Evolutionary conservation across 768 basidiomycete genomes (phyloP).

Genomic region (Boletus rubescentipes): DNA sequence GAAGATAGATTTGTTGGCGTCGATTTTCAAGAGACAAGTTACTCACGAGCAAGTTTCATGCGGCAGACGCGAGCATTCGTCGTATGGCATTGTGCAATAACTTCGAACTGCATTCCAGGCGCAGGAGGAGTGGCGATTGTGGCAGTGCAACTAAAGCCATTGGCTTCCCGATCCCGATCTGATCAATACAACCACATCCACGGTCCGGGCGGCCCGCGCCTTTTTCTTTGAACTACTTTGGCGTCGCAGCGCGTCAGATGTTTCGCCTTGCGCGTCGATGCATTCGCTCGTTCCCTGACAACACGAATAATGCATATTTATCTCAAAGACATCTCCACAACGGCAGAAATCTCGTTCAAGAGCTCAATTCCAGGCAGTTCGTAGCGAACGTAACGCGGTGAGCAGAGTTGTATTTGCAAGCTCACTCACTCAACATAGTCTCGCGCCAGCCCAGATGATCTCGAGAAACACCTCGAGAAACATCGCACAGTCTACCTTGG

Average conservation of each 20-base stretch:
- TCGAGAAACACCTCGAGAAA: slow-evolving; percentile 33
- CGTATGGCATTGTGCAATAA: slow-evolving; percentile 77
- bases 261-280: slow-evolving; percentile 21
- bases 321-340: slow-evolving; percentile 17
- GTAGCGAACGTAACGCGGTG: slow-evolving; percentile 39
- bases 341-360: slow-evolving; percentile 30
- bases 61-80: slow-evolving; percentile 82
- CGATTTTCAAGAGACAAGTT: neutral
- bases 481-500: slow-evolving; percentile 75
- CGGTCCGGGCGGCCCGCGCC: slow-evolving; percentile 19
- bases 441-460: slow-evolving; percentile 42
- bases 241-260: slow-evolving; percentile 12
- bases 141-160: slow-evolving; percentile 13
- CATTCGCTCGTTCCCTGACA: slow-evolving; percentile 1
- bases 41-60: slow-evolving; percentile 78
- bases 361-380: slow-evolving; percentile 33
- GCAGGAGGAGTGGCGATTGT: neutral
- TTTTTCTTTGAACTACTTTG: neutral
- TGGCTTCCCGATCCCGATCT: slow-evolving; percentile 4
- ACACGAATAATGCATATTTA: neutral
- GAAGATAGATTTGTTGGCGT: slow-evolving; percentile 1
- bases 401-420: slow-evolving; percentile 3
- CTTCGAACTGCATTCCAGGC: slow-evolving; percentile 72
- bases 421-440: neutral
- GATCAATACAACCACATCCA: neutral